Conservation (phyloP, 805 yeast genomes). For the Hemisphaericaspora nanyangensis region DNA sequence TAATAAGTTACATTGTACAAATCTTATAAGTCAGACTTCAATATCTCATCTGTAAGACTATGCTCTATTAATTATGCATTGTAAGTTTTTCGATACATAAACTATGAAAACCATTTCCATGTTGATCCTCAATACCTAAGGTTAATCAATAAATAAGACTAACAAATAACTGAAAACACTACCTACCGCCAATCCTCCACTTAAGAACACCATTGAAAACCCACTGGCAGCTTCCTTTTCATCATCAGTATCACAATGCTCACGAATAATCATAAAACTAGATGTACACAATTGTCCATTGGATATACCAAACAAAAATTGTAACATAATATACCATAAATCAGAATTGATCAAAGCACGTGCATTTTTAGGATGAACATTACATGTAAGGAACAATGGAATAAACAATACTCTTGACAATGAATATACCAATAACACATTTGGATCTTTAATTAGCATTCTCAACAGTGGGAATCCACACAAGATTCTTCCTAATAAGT, state of each 20-base stretch:
- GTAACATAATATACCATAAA: slow-evolving; percentile 61
- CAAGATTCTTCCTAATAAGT: slow-evolving; percentile 67
- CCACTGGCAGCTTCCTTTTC: slow-evolving; percentile 95
- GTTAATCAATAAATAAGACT: slow-evolving; percentile 4
- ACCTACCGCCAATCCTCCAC: slow-evolving; percentile 77
- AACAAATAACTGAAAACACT: slow-evolving; percentile 64
- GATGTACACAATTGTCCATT: slow-evolving; percentile 84
- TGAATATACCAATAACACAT: slow-evolving; percentile 50
- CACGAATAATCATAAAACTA: slow-evolving; percentile 72
- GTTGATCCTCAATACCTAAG: no score
- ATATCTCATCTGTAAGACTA: no score
- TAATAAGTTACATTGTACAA: no score
- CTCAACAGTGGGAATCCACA: slow-evolving; percentile 51
- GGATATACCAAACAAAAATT: slow-evolving; percentile 77
- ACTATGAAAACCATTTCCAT: no score
- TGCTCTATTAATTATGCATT: no score
- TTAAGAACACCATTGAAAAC: slow-evolving; percentile 74
- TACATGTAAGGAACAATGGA: slow-evolving; percentile 71
- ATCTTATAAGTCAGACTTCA: no score
- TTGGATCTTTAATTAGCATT: slow-evolving; percentile 38
- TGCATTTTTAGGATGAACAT: slow-evolving; percentile 39
- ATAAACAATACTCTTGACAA: slow-evolving; percentile 54
- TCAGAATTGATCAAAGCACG: slow-evolving; percentile 54
- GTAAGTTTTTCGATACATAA: no score
- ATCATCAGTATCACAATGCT: slow-evolving; percentile 52